Evolutionary conservation across 2,329 filamentous ascomycete genomes (phyloP), one percentile per base, ranked within the genome.

Genomic region (Epichloe scottii): DNA sequence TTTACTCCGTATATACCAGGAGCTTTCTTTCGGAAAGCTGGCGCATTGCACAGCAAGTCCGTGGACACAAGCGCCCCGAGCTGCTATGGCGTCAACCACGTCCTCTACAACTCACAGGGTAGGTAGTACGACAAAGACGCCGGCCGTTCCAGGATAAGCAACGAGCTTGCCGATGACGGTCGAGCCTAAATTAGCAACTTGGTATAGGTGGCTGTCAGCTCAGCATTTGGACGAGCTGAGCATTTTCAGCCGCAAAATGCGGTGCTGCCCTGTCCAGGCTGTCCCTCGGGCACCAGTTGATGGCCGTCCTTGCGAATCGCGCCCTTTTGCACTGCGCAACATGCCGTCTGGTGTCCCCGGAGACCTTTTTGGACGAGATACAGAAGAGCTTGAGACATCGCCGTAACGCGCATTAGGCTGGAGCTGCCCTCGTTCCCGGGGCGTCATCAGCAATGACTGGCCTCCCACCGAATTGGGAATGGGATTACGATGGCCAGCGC

Each of bases 401-500:
- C 37, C 11, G 37, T 0, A 15, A 38, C 37, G 19, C 17, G 40
- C 4, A 21, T 42, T 14, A 11, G n/a, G 19, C 40, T 10, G 3
- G 19, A 42, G 19, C 19, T 12, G 30, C 10, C 40, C 21, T 23
- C 40, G 40, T 21, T 12, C 21, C 40, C 11, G 8, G 19, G 12
- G 17, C n/a, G 19, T 40, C 8, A 14, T 30, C 35, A 3, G 14
- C 46, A 35, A 67, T 66, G 63, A 50, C 60, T 19, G 66, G 62
- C 46, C 71, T 81, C 34, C 76, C 76, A 2, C 66, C 70, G 7
- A 74, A 74, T 50, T 81, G 78, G 78, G 75, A 78, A 52, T 71
- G 66, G 59, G 78, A 80, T 61, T 79, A 80, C 57, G 77, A 81
- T 55, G 77, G 77, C 49, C 58, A 56, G 19, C 72, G 78, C 26